phyloP scores from a whole-genome alignment of 2,329 filamentous ascomycete species.

The Colletotrichum gigasporum region DNA sequence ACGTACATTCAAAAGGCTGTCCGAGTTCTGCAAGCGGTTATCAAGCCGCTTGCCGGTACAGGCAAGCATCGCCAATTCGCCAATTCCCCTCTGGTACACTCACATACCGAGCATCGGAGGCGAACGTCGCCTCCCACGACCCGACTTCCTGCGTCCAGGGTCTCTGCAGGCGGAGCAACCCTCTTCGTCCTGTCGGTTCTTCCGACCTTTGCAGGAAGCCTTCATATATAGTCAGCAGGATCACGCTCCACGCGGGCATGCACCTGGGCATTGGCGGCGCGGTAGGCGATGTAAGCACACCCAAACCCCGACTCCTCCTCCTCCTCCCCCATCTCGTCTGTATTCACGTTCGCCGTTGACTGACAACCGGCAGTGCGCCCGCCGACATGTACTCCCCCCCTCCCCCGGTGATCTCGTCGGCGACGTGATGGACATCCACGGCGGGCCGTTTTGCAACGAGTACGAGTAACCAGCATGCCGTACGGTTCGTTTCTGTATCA shows the following conservation, averaged over 20 bases:
- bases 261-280: constrained; percentile 1
- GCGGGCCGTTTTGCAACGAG: constrained; percentile 35
- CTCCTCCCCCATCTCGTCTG: too few relatives aligned
- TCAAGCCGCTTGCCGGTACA: too few relatives aligned
- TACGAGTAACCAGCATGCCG: constrained; percentile 22
- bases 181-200: not conserved
- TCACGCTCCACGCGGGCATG: not conserved
- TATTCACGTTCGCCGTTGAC: too few relatives aligned
- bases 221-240: not conserved
- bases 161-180: too few relatives aligned
- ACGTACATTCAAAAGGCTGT: not conserved
- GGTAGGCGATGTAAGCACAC: not conserved
- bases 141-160: not conserved
- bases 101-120: too few relatives aligned
- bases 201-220: too few relatives aligned
- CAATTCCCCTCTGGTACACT: too few relatives aligned
- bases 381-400: constrained; percentile 26
- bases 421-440: constrained; percentile 39
- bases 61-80: too few relatives aligned
- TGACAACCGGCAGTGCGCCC: not conserved
- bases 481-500: not conserved
- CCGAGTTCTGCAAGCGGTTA: not conserved
- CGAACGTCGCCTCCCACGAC: not conserved
- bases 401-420: too few relatives aligned
- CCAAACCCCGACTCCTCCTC: too few relatives aligned